Evolutionary conservation across 345 rosid species (phyloP).

Genomic region (Brassica carinata): DNA sequence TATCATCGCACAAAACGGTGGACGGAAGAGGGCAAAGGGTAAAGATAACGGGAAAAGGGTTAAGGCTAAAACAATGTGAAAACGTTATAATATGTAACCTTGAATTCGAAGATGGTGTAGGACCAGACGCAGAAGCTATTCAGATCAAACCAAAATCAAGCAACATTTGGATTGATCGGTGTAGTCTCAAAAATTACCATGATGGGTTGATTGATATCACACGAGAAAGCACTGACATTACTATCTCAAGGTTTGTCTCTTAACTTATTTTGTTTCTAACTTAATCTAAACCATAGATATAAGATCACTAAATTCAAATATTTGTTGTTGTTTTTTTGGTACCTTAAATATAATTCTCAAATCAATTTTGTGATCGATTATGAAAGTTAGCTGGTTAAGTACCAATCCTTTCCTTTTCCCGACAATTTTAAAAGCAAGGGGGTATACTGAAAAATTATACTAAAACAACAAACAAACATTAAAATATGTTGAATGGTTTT

Average conservation of each 20-base stretch:
- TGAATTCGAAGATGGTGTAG: slow-evolving; percentile 86
- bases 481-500: too few species aligned
- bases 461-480: too few species aligned
- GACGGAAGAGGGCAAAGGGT: slow-evolving; percentile 93
- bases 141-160: slow-evolving; percentile 93
- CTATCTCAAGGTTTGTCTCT: slow-evolving; percentile 65
- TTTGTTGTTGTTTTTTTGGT: too few species aligned
- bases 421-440: too few species aligned
- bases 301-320: too few species aligned
- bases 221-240: slow-evolving; percentile 87
- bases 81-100: slow-evolving; percentile 85
- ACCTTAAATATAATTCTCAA: too few species aligned
- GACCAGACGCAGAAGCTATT: slow-evolving; percentile 87
- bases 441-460: too few species aligned
- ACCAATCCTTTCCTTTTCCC: too few species aligned
- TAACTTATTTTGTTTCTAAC: too few species aligned
- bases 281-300: too few species aligned
- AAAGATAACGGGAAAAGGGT: slow-evolving; percentile 86
- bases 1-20: slow-evolving; percentile 87
- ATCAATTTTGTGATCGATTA: too few species aligned
- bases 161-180: slow-evolving; percentile 90
- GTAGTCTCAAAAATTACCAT: slow-evolving; percentile 80
- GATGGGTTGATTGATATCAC: slow-evolving; percentile 97
- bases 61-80: slow-evolving; percentile 82
- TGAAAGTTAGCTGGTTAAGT: too few species aligned